Evolutionary conservation across 139 green algal genomes (phyloP).

Genomic region (Coelastrella sp.): DNA sequence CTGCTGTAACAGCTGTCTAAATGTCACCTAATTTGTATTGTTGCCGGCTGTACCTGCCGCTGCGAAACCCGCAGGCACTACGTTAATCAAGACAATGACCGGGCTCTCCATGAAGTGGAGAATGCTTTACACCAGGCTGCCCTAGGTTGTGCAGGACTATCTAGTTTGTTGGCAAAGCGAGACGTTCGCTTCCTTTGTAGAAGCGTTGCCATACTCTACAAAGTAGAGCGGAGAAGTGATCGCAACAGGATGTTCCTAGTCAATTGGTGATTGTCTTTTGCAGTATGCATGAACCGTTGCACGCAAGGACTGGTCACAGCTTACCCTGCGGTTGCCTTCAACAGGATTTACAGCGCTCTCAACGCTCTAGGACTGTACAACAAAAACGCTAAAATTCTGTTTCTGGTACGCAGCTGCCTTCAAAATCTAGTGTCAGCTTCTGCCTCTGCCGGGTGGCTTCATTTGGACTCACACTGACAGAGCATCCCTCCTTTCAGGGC

Average conservation of each 20-base stretch:
- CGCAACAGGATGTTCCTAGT: constrained; percentile 35
- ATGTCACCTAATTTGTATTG: too few species aligned
- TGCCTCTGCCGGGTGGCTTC: not conserved
- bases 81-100: not conserved
- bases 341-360: constrained; percentile 92
- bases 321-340: constrained; percentile 12
- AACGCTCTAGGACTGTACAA: constrained; percentile 96
- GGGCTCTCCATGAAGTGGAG: not conserved
- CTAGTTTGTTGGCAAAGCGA: not conserved
- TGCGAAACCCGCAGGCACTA: not conserved
- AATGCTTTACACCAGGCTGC: not conserved
- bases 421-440: constrained; percentile 43
- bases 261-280: constrained; percentile 28
- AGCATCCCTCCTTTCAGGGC: constrained; percentile 66
- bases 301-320: not conserved
- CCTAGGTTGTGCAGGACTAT: too few species aligned
- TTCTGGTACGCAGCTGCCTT: constrained; percentile 74
- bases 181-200: not conserved
- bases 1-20: too few species aligned
- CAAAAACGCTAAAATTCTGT: constrained; percentile 99
- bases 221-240: not conserved
- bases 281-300: not conserved
- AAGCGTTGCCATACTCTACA: not conserved
- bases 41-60: too few species aligned
- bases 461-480: not conserved